These are phyloP conservation scores for Aspergillus jensenii DNA, from an alignment of 2,329 filamentous ascomycete species.

Conservation along the genomic window DNA sequence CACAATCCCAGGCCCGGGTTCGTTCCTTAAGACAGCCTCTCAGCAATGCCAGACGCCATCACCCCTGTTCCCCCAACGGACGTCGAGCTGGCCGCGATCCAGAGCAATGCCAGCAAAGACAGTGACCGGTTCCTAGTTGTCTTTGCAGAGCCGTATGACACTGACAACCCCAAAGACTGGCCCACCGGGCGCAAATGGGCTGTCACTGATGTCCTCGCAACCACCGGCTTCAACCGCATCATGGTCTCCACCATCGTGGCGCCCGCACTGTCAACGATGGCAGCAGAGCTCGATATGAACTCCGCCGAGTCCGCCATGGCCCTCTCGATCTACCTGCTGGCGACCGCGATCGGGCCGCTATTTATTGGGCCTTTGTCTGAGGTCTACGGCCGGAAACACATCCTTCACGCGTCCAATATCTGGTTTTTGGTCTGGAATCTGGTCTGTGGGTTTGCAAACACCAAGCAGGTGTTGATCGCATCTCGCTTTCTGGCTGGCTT, in stretches of 20 bases:
- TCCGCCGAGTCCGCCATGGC: constrained; percentile 6
- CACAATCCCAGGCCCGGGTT: too few relatives aligned
- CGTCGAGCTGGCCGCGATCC: not conserved
- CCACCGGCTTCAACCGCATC: constrained; percentile 6
- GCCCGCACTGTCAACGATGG: not conserved
- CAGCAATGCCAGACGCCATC: not conserved
- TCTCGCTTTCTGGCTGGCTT: constrained; percentile 6
- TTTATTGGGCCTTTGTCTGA: constrained; percentile 6
- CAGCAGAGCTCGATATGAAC: constrained; percentile 1
- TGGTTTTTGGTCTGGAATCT: constrained; percentile 10
- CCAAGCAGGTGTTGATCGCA: constrained; percentile 1
- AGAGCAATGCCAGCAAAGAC: not conserved
- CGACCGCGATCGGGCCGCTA: constrained; percentile 5
- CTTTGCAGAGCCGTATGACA: not conserved
- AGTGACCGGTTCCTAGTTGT: not conserved
- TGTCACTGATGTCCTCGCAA: constrained; percentile 1
- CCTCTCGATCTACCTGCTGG: constrained; percentile 7
- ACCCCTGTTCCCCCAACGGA: not conserved
- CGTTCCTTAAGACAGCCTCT: too few relatives aligned
- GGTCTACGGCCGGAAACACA: constrained; percentile 5
- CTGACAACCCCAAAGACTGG: constrained; percentile 2
- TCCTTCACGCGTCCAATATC: constrained; percentile 2
- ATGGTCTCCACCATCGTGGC: constrained; percentile 11
- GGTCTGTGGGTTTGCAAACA: constrained; percentile 5
- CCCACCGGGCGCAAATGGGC: constrained; percentile 4